These are phyloP conservation scores for Symbiodinium pilosum DNA, from an alignment of 73 alveolate genomes.

Conservation along the genomic window DNA sequence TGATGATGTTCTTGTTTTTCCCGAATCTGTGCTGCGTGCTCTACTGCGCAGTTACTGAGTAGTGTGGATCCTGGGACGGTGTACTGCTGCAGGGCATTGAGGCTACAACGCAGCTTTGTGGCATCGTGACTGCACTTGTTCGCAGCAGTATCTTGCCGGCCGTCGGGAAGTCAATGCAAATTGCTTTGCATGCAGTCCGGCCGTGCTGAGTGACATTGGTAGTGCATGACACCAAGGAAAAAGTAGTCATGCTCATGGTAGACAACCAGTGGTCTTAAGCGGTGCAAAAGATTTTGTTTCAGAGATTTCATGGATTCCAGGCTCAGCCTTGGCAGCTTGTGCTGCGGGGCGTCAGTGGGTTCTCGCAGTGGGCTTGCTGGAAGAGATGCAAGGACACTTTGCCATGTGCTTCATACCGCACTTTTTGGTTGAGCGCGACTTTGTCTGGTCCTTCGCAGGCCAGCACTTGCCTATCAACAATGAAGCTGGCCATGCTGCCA, in stretches of 20 bases:
- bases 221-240: background rate
- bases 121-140: background rate
- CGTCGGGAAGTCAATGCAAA: background rate
- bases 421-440: background rate
- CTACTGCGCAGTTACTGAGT: no score
- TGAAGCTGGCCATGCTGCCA: conserved; percentile 20
- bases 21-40: background rate
- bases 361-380: background rate
- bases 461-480: background rate
- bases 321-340: background rate
- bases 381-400: background rate
- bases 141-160: no score
- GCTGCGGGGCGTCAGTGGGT: conserved; percentile 6
- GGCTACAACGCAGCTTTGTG: background rate
- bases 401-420: no score
- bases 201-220: background rate
- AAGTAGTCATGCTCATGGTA: background rate
- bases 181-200: background rate
- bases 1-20: background rate
- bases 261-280: no score
- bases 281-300: background rate
- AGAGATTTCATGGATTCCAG: background rate
- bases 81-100: background rate
- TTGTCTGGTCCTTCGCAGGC: background rate
- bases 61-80: background rate